phyloP scores from a whole-genome alignment of 2,329 filamentous ascomycete genomes.

The Fusarium tupiense region DNA sequence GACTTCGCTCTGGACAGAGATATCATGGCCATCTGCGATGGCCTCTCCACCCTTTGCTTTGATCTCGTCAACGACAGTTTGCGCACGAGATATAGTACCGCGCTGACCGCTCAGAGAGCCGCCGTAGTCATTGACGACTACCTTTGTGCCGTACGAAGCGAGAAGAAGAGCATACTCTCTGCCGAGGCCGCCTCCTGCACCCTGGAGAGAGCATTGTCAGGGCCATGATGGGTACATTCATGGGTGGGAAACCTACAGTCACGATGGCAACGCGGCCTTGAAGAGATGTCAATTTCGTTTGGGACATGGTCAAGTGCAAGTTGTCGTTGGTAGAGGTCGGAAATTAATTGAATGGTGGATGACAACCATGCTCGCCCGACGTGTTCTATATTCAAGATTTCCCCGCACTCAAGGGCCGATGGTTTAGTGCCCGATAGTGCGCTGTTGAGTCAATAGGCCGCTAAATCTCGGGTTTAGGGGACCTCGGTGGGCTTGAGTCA shows the following conservation, averaged over 20 bases:
- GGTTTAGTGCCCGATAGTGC: background rate
- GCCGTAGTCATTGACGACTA: background rate
- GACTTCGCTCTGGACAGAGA: background rate
- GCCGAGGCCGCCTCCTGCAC: background rate
- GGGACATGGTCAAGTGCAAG: background rate
- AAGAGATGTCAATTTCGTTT: background rate
- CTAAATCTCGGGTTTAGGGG: background rate
- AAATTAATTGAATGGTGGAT: background rate
- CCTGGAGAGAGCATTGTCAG: background rate
- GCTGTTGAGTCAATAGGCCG: background rate
- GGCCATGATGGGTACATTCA: rapidly evolving
- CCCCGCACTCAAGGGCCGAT: background rate
- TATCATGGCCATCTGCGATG: background rate
- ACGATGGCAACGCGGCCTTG: background rate
- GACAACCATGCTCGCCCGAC: rapidly evolving
- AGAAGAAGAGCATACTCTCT: background rate
- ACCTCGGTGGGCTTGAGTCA: background rate
- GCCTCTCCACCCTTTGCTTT: background rate
- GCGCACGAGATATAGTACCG: background rate
- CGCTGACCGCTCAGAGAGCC: background rate
- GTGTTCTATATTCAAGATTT: background rate
- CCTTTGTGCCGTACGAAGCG: background rate
- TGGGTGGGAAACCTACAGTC: rapidly evolving
- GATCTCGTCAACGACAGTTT: background rate
- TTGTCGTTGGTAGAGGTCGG: background rate